Percentiles rank a stretch among this genome's conserved stretches.
Evolutionary conservation across 306 rosid genomes (phyloP).

Genomic region (barrel medic (Medicago truncatula)): MtrunA17r5.0-ANR NC_053048.1:9393501-9394000

Average conservation of each 20-base stretch:
- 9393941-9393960: neutral
- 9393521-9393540: neutral
- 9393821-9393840: neutral
- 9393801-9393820: neutral
- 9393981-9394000: neutral
- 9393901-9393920: neutral
- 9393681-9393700: neutral
- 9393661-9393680: neutral
- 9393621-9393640: neutral
- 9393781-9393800: neutral
- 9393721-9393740: neutral
- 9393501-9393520: neutral
- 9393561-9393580: neutral
- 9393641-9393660: neutral
- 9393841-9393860: no score
- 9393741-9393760: neutral
- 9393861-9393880: no score
- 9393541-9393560: neutral
- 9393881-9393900: neutral
- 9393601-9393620: neutral
- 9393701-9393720: neutral
- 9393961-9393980: neutral
- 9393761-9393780: neutral
- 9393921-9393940: neutral
- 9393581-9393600: neutral